phyloP scores from a whole-genome alignment of 148 eudicot genomes.

The Polygonum maritimum region DNA sequence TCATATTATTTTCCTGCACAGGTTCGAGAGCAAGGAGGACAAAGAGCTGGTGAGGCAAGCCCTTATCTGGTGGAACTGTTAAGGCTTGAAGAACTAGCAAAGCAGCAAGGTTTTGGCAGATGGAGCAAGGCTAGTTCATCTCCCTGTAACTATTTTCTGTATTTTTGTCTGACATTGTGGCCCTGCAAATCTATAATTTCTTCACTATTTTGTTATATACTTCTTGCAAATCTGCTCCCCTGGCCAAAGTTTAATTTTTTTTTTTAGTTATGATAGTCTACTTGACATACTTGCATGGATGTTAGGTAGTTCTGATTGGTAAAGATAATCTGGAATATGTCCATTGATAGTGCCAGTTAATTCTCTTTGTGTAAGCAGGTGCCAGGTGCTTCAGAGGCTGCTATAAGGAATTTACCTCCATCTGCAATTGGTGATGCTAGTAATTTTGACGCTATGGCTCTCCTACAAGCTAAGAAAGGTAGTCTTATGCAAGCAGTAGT shows the following conservation, averaged over 20 bases:
- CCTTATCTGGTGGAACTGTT: slow-evolving; percentile 43
- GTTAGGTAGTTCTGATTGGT: neutral
- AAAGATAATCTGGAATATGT: neutral
- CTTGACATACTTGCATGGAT: neutral
- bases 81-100: slow-evolving; percentile 76
- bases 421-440: slow-evolving; percentile 71
- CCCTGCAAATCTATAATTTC: neutral
- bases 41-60: slow-evolving; percentile 56
- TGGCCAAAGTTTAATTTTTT: neutral
- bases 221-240: neutral
- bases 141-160: neutral
- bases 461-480: slow-evolving; percentile 54
- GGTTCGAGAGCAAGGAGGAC: slow-evolving; percentile 78
- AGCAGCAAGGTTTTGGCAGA: slow-evolving; percentile 72
- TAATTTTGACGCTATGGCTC: slow-evolving; percentile 53
- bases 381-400: slow-evolving; percentile 78
- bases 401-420: slow-evolving; percentile 83
- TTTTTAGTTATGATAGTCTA: neutral
- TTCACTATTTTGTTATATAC: neutral
- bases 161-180: neutral
- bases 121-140: slow-evolving; percentile 72
- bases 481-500: slow-evolving; percentile 72
- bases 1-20: slow-evolving; percentile 18
- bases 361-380: slow-evolving; percentile 20
- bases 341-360: neutral